A percentile compares a stretch with the other conserved stretches of the same genome.
Conservation (phyloP, 1,139 yeast genomes). For the Hemisphaericaspora xylofermentans region DNA sequence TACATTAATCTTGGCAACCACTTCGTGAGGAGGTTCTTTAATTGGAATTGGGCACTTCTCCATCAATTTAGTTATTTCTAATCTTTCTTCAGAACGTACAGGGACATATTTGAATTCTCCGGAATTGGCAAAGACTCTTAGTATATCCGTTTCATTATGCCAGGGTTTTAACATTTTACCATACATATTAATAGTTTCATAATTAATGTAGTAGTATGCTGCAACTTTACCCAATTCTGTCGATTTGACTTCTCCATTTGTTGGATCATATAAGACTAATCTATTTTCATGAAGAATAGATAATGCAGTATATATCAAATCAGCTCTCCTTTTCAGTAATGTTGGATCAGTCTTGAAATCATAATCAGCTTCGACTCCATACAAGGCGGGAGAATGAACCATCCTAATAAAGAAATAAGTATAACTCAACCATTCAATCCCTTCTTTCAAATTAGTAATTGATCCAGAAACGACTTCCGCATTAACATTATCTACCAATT, state of each 20-base stretch:
- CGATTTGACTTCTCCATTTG: constrained; percentile 44
- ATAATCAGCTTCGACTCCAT: constrained; percentile 72
- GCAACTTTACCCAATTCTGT: constrained; percentile 86
- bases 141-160: constrained; percentile 68
- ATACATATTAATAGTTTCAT: constrained; percentile 67
- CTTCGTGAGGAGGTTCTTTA: constrained; percentile 67
- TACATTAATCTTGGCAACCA: constrained; percentile 76
- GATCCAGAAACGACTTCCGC: constrained; percentile 85
- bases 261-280: constrained; percentile 58
- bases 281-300: constrained; percentile 52
- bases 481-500: constrained; percentile 71
- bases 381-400: constrained; percentile 69
- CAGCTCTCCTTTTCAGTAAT: constrained; percentile 52
- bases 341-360: constrained; percentile 42
- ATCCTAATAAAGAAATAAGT: constrained; percentile 82
- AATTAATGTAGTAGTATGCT: constrained; percentile 80
- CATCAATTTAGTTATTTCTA: constrained; percentile 68
- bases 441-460: constrained; percentile 60
- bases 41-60: constrained; percentile 86
- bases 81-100: constrained; percentile 80
- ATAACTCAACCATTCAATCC: constrained; percentile 73
- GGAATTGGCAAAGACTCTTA: constrained; percentile 74
- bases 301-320: constrained; percentile 77
- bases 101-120: constrained; percentile 85
- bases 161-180: constrained; percentile 62